phyloP scores from a whole-genome alignment of 1,139 yeast species.

The Taphrina deformans region DNA sequence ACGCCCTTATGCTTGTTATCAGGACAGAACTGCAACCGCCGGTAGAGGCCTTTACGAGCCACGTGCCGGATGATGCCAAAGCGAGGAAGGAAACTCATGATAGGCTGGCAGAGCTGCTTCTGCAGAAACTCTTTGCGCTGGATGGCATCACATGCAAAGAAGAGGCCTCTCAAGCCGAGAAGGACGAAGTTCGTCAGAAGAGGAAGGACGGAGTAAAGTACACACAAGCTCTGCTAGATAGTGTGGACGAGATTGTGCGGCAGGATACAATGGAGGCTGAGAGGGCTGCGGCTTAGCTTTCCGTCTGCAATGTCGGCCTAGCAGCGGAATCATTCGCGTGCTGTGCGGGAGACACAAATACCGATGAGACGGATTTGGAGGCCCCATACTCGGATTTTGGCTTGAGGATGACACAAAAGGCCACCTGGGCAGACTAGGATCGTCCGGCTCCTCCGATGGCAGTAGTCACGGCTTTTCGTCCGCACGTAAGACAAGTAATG shows the following conservation, averaged over 20 bases:
- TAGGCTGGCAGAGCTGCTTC: constrained; percentile 16
- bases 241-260: constrained; percentile 27
- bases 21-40: constrained; percentile 7
- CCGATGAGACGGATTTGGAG: too few species aligned
- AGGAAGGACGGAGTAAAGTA: constrained; percentile 32
- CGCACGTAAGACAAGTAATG: too few species aligned
- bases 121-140: constrained; percentile 20
- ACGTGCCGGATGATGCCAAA: constrained; percentile 5
- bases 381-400: too few species aligned
- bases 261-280: constrained; percentile 10
- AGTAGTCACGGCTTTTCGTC: too few species aligned
- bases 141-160: constrained; percentile 27
- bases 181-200: constrained; percentile 14
- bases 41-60: constrained; percentile 1
- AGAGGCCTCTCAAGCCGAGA: constrained; percentile 23
- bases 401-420: too few species aligned
- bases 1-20: constrained; percentile 5
- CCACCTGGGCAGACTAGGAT: too few species aligned
- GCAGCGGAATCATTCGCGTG: too few species aligned
- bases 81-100: constrained; percentile 30
- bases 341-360: too few species aligned
- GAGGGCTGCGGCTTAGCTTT: neutral
- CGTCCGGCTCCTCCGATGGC: too few species aligned
- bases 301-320: neutral
- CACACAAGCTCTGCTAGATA: constrained; percentile 31